A percentile compares a stretch with the other conserved stretches of the same genome.
These are phyloP conservation scores for Schizochytrium sp. DNA, from an alignment of 108 stramenopile genomes.

Conservation along the genomic window DNA sequence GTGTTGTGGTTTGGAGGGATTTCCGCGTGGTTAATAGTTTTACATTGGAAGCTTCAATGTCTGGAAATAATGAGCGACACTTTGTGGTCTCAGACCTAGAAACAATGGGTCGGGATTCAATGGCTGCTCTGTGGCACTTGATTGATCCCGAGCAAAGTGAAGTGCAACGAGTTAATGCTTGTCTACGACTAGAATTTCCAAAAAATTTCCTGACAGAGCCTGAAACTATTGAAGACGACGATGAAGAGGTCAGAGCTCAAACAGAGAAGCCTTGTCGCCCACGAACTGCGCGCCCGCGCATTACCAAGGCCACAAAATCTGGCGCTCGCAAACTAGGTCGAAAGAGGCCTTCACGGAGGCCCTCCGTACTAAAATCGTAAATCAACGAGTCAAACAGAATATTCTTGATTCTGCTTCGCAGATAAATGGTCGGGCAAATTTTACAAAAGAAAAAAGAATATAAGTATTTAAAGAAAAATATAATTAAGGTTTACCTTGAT, in stretches of 20 bases:
- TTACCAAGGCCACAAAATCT: not conserved
- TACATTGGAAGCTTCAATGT: conserved; percentile 64
- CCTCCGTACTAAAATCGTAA: not conserved
- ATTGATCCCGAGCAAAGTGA: not conserved
- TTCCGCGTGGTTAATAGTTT: not conserved
- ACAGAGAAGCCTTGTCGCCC: not conserved
- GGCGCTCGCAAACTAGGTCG: not conserved
- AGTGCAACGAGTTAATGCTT: not conserved
- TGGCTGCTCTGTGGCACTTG: conserved; percentile 40
- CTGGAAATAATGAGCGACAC: not conserved
- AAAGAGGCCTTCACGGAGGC: not conserved
- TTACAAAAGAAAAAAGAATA: too few relatives aligned
- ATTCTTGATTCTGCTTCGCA: too few relatives aligned
- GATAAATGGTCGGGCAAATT: too few relatives aligned
- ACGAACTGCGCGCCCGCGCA: not conserved
- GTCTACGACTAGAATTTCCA: not conserved
- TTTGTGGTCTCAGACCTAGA: conserved; percentile 11
- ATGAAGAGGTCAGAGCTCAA: not conserved
- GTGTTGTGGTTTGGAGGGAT: conserved; percentile 46
- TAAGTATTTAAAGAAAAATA: too few relatives aligned
- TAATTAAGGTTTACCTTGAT: not conserved
- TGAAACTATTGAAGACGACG: conserved; percentile 3
- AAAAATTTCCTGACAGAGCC: not conserved
- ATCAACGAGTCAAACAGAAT: too few relatives aligned
- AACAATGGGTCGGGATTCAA: conserved; percentile 43